Conservation (phyloP, 2,329 filamentous ascomycete species). For the Penicillium polonicum region DNA sequence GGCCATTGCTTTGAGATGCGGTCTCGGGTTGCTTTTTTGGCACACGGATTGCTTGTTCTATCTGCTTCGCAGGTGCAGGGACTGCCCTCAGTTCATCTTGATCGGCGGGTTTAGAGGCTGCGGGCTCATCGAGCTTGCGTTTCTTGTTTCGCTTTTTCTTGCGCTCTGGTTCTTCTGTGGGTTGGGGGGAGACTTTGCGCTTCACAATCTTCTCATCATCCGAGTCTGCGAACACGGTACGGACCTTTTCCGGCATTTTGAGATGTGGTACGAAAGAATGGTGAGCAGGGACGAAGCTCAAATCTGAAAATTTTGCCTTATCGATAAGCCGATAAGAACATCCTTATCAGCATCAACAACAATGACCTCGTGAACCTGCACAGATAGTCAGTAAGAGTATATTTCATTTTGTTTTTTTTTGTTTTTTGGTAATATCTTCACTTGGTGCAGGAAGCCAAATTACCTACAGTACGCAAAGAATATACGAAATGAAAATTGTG, state of each 20-base stretch:
- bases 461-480: no score
- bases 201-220: conserved; percentile 28
- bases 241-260: conserved; percentile 27
- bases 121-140: conserved; percentile 31
- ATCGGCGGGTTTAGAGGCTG: conserved; percentile 7
- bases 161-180: conserved; percentile 9
- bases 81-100: conserved; percentile 8
- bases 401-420: no score
- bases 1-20: background rate
- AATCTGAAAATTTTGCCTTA: conserved; percentile 20
- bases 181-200: conserved; percentile 5
- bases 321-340: conserved; percentile 28
- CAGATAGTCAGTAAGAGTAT: no score
- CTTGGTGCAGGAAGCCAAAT: no score
- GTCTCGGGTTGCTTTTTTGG: conserved; percentile 2
- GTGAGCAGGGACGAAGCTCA: background rate
- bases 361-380: no score
- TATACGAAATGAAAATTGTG: no score
- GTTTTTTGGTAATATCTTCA: no score
- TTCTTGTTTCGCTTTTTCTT: conserved; percentile 36
- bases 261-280: background rate
- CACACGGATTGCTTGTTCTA: background rate
- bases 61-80: background rate
- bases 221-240: conserved; percentile 22
- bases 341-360: background rate